phyloP scores from a whole-genome alignment of 73 alveolate species.

The Durusdinium trenchii region DNA sequence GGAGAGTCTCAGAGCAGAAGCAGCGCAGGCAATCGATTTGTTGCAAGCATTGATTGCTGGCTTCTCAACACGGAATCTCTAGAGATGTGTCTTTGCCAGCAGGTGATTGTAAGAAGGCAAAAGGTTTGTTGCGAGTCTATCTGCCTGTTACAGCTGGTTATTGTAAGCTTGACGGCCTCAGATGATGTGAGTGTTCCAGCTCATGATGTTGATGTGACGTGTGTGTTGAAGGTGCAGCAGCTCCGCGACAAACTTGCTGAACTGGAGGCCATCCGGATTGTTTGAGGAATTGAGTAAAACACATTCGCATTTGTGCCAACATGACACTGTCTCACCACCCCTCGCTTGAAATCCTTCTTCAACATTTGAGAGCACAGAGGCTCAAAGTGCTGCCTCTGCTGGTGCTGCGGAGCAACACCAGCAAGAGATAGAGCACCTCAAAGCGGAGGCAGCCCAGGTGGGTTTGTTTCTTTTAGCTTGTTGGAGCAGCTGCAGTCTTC shows the following conservation, averaged over 20 bases:
- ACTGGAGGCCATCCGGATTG: neutral
- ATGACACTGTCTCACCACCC: too few relatives aligned
- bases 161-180: too few relatives aligned
- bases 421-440: neutral
- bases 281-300: neutral
- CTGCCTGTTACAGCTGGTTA: too few relatives aligned
- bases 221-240: constrained; percentile 25
- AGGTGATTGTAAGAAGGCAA: too few relatives aligned
- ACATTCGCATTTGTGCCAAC: neutral
- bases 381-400: constrained; percentile 33
- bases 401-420: constrained; percentile 22
- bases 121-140: too few relatives aligned
- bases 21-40: constrained; percentile 14
- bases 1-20: constrained; percentile 31
- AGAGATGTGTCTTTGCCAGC: too few relatives aligned
- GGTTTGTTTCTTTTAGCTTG: neutral
- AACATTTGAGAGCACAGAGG: neutral
- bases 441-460: neutral
- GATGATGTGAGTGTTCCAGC: neutral
- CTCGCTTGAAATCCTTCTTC: neutral
- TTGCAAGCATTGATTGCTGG: too few relatives aligned
- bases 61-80: too few relatives aligned
- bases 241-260: constrained; percentile 25
- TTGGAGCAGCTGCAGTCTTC: too few relatives aligned
- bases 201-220: neutral